Evolutionary conservation across 306 rosid genomes (phyloP), one percentile per base, ranked within the genome.

Genomic region (Arachis stenosperma): DNA sequence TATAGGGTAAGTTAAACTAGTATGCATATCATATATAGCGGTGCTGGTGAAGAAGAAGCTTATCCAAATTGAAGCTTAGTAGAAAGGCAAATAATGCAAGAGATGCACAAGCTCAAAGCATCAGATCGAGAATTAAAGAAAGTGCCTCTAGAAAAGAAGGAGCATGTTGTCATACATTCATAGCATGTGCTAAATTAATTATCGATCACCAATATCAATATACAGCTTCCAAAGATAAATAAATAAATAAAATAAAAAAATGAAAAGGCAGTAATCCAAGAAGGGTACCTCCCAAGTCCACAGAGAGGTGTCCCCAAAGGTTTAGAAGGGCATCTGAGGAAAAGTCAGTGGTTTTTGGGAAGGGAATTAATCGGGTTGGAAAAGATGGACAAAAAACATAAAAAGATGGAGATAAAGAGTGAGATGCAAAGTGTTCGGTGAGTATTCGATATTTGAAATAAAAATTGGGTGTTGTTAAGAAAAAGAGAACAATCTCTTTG

Each of bases 71-170:
- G 48, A 64, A 36, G 47, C 40, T 27, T 29, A 54, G 47, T 53
- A 47, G 14, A 9, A 75, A 64, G 47, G 10, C 17, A 9, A 75
- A 29, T 27, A 58, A 75, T 17, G 51, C 4, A 69, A 17, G 17
- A 69, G 55, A 51, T 57, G 80, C 74, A 46, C 33, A 70, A 75
- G 53, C 6, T 12, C 9, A 36, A 33, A 65, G 70, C 40, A 72
- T 54, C 55, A 78, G 75, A 82, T 82, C 75, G 52, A 42, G 2
- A 12, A 73, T 65, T 15, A 52, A 61, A 70, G 36, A 50, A 8
- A 50, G 54, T 50, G 50, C 11, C 8, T 46, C 37, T 2, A 33
- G 37, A 60, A 74, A 52, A 41, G 63, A 15, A 70, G 11, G 57
- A 66, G 11, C 30, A 37, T 22, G 6, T 13, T 8, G 22, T 61